phyloP scores from a whole-genome alignment of 306 rosid genomes.

The Potentilla sterilis region DNA sequence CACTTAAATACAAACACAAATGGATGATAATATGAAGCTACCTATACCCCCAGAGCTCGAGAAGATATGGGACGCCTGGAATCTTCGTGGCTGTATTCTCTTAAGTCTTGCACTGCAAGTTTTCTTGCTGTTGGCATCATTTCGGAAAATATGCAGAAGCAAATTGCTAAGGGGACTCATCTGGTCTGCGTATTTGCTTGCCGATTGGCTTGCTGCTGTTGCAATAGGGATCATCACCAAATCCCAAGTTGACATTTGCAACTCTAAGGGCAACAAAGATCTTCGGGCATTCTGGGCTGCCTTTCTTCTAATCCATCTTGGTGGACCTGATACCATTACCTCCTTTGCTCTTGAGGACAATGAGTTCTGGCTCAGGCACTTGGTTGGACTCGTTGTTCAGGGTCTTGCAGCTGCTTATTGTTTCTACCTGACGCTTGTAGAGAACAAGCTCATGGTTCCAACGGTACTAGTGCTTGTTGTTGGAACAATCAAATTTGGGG shows the following conservation, averaged over 20 bases:
- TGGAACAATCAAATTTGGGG: constrained; percentile 28
- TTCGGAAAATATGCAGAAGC: constrained; percentile 20
- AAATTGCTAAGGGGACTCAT: not conserved
- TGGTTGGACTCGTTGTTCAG: constrained; percentile 15
- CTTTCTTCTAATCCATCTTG: constrained; percentile 35
- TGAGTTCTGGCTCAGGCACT: constrained; percentile 36
- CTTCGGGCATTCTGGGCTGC: constrained; percentile 34
- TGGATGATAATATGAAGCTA: not conserved
- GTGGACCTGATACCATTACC: constrained; percentile 35
- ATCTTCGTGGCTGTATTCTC: constrained; percentile 4
- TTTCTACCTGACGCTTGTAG: constrained; percentile 11
- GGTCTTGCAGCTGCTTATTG: constrained; percentile 16
- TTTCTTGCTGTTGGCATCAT: constrained; percentile 3
- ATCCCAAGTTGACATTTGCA: not conserved
- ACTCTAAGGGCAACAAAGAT: not conserved
- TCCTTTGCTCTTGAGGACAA: constrained; percentile 39
- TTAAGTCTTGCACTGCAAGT: constrained; percentile 23
- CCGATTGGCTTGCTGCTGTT: constrained; percentile 31
- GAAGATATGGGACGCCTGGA: constrained; percentile 18
- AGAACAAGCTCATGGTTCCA: constrained; percentile 14
- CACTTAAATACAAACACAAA: not conserved
- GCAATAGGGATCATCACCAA: constrained; percentile 29
- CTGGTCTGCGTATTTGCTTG: constrained; percentile 29
- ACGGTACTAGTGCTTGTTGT: constrained; percentile 18
- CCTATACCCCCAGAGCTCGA: not conserved